Conservation (phyloP, 768 basidiomycete genomes). For the Cyclocybe cylindracea region DNA sequence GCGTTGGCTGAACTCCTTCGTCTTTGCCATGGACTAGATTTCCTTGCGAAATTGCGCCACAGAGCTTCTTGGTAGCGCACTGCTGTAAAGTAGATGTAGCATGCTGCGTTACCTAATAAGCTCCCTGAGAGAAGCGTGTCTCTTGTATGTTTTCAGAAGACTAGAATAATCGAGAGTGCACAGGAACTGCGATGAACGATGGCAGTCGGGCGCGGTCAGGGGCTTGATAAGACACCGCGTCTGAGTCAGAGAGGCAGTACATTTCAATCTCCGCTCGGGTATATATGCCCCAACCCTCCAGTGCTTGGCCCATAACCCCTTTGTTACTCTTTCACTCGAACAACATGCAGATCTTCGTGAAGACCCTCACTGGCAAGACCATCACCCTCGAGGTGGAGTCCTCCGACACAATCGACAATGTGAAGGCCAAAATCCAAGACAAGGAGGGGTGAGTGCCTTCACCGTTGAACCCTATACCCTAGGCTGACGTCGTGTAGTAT, state of each 20-base stretch:
- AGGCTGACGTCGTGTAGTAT: slow-evolving; percentile 40
- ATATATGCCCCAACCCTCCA: slow-evolving; percentile 26
- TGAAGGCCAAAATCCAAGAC: slow-evolving; percentile 84
- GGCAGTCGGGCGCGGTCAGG: slow-evolving; percentile 37
- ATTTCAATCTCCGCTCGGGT: slow-evolving; percentile 40
- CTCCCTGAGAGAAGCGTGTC: too few species aligned
- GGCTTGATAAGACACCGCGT: slow-evolving; percentile 40
- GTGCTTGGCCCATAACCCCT: slow-evolving; percentile 7
- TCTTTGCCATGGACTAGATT: background rate
- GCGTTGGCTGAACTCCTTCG: background rate
- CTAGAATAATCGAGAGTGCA: background rate
- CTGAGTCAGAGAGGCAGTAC: slow-evolving; percentile 29
- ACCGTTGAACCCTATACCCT: background rate
- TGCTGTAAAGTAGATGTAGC: too few species aligned
- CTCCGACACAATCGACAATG: slow-evolving; percentile 75
- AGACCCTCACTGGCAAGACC: slow-evolving; percentile 88
- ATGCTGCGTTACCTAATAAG: too few species aligned
- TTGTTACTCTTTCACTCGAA: slow-evolving; percentile 14
- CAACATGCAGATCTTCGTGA: slow-evolving; percentile 85
- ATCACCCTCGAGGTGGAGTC: slow-evolving; percentile 88
- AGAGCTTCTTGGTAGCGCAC: too few species aligned
- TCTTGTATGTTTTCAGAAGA: background rate
- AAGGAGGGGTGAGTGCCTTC: slow-evolving; percentile 59
- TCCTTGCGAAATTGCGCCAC: background rate
- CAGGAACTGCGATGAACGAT: slow-evolving; percentile 6